Base-by-base conservation (phyloP, 1,284 basidiomycete species). In the Sporisorium scitamineum region DNA sequence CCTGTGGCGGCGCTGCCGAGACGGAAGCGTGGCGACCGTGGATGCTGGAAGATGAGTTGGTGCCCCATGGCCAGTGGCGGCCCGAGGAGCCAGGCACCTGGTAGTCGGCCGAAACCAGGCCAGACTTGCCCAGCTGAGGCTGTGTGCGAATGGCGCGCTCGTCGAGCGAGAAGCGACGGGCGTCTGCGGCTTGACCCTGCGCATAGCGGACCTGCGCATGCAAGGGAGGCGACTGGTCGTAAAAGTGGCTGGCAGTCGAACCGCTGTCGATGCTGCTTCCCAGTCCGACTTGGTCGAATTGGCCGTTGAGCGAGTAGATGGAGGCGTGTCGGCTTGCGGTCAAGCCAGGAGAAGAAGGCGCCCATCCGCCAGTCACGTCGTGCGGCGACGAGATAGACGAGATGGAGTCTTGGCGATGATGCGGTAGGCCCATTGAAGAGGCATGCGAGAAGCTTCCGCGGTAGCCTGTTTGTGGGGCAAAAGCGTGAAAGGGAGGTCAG, bases 51-150 rank as follows among this genome's bases (percentile, higher is more conserved):
- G 65, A 63, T 2, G 55, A 58, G 42, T 29, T 63, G 22, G 68
- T 52, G 16, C 70, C 76, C 76, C 76, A 78, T 18, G 76, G 76
- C 76, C 76, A 78, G 53, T 78, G 76, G 29, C 76, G 71, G 22
- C 71, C 71, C 6, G 67, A 66, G 16, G 60, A 60, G 42, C 62
- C 67, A 22, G 67, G 67, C 18, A 65, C 56, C 41, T 77, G 75
- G 57, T 77, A 70, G n/a, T 70, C 66, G 32, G 73, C 64, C 5
- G 73, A 76, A 20, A 69, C 65, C 29, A 76, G 20, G 39, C 69
- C 73, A n/a, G 73, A 56, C 65, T 71, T 76, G 63, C 61, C 68
- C 8, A 71, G 58, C 16, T 64, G 70, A 24, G 74, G 70, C 60
- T 76, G 71, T 32, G 61, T 61, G 60, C 71, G 64, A 24, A 74